Evolutionary conservation across 2,329 filamentous ascomycete genomes (phyloP), one percentile per base, ranked within the genome.

Genomic region (Aspergillus eucalypticola): DNA sequence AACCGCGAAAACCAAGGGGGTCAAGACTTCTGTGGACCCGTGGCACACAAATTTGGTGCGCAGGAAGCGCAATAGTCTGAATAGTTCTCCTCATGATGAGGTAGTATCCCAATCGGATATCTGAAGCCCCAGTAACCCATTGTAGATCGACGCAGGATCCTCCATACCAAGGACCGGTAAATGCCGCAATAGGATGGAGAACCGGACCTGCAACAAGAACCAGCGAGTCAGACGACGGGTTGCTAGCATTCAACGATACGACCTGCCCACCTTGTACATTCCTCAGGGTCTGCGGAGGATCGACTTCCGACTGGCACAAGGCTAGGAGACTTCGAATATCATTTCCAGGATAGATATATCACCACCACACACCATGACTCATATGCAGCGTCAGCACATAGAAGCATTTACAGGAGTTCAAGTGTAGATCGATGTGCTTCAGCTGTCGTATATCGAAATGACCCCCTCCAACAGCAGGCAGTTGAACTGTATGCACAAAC

Each of bases 151-250:
- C 23, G 38, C 39, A 49, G 50, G 50, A 59, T 57, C 57, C 60
- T 61, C 65, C 65, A 67, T 67, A 67, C 65, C 65, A 66, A 41
- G 51, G 41, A 58, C 54, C 58, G 63, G 58, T 51, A 58, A 61
- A 65, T 65, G 58, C 58, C 56, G 56, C 57, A 54, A 55, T 58
- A 56, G 42, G 39, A 51, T 56, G 51, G 39, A 23, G 39, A 25
- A 41, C 49, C 32, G 39, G 53, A 55, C 38, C 53, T 19, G 48
- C 46, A 54, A 56, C 54, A 50, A 10, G 50, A 60, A 60, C 54
- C 53, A 60, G 60, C 58, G 46, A 63, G 62, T 67, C 62, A 67
- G 62, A 56, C 60, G 64, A 61, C 59, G 55, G 17, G 41, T 57
- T 39, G 55, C 44, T 58, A 46, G 59, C 48, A 55, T 60, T 56